Percentiles rank a stretch among this genome's conserved stretches.
phyloP scores from a whole-genome alignment of 2,329 filamentous ascomycete genomes.

The Chalaropsis thielavioides region DNA sequence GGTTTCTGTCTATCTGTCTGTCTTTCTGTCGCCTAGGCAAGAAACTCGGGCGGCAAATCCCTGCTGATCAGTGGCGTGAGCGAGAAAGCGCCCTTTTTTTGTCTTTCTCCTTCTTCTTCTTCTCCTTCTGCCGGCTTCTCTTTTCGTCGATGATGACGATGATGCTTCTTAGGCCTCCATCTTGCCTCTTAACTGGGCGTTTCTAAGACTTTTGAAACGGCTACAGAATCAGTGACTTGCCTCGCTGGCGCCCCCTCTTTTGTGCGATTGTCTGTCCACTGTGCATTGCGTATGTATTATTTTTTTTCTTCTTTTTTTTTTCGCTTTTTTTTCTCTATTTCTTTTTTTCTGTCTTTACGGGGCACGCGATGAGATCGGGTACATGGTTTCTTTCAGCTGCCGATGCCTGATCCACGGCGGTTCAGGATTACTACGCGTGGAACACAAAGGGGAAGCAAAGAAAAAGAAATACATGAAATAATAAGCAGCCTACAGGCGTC shows the following conservation, averaged over 20 bases:
- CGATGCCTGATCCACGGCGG: neutral
- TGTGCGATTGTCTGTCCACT: neutral
- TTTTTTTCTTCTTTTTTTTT: neutral
- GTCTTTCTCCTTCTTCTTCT: no score
- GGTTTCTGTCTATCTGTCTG: neutral
- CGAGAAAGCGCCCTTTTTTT: neutral
- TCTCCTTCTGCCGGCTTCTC: no score
- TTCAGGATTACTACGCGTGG: neutral
- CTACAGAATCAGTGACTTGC: neutral
- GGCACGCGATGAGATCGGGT: neutral
- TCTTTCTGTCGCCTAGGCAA: neutral
- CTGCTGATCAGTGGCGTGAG: neutral
- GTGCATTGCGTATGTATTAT: neutral
- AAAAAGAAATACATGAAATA: neutral
- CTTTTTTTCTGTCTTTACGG: neutral
- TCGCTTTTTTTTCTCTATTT: neutral
- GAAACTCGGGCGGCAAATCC: neutral
- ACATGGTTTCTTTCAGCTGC: constrained; percentile 4
- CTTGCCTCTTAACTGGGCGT: neutral
- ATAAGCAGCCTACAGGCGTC: neutral
- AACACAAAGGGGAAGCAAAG: neutral
- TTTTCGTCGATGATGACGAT: no score
- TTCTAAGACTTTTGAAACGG: neutral
- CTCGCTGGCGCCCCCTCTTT: neutral
- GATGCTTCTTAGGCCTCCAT: neutral